These are phyloP conservation scores for Beauveria pseudobassiana DNA, from an alignment of 2,329 filamentous ascomycete genomes.

Conservation along the genomic window DNA sequence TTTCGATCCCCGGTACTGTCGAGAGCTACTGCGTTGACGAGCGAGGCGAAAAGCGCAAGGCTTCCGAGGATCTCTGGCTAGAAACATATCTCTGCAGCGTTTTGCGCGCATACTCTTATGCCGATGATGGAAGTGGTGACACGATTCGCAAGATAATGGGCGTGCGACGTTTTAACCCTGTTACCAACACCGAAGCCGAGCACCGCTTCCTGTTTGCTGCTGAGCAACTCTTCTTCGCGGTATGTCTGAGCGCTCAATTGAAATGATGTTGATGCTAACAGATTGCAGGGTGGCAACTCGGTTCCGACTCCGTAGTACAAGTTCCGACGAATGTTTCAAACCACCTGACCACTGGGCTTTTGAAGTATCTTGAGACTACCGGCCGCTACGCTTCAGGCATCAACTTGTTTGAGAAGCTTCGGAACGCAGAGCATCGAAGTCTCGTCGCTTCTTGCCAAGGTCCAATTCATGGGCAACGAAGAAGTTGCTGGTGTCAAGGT, in stretches of 20 bases:
- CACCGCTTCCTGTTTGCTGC: constrained; percentile 93
- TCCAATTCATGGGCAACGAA: constrained; percentile 90
- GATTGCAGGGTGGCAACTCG: constrained; percentile 75
- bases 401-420: constrained; percentile 94
- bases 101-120: constrained; percentile 89
- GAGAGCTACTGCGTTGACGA: constrained; percentile 98
- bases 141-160: constrained; percentile 95
- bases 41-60: constrained; percentile 86
- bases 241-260: constrained; percentile 26
- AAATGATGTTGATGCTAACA: constrained; percentile 13
- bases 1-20: constrained; percentile 91
- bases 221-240: constrained; percentile 88
- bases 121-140: constrained; percentile 89
- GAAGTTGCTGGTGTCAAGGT: constrained; percentile 92
- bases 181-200: constrained; percentile 96
- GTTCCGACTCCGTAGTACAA: constrained; percentile 94
- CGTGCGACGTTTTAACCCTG: constrained; percentile 93
- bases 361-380: constrained; percentile 93
- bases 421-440: constrained; percentile 88
- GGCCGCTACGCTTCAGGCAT: constrained; percentile 92
- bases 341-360: constrained; percentile 84
- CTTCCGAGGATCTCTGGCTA: constrained; percentile 90
- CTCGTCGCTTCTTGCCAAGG: constrained; percentile 82
- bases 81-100: constrained; percentile 97
- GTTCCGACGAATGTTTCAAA: constrained; percentile 96